Evolutionary conservation across 2,329 filamentous ascomycete species (phyloP), one percentile per base, ranked within the genome.

Genomic region (Peltaster fructicola): DNA sequence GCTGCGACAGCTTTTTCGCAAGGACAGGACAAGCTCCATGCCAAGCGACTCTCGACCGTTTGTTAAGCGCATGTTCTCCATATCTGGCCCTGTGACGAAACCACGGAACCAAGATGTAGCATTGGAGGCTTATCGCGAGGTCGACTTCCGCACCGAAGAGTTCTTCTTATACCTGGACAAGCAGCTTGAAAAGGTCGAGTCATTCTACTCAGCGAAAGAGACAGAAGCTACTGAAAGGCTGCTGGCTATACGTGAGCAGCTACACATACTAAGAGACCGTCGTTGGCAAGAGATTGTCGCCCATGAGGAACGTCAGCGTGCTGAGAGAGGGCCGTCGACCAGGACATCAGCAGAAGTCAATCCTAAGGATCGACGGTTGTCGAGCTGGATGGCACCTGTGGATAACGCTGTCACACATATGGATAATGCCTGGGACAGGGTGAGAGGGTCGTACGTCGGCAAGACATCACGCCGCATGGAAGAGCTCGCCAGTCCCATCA

Each of bases 221-320:
- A 65, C 78, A 14, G 80, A 93, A 45, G 80, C 85, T 0, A 75
- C 70, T 0, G 57, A 73, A 27, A 68, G 84, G 2, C 56, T 93
- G 13, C 55, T 59, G 1, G 49, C 75, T 4, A 59, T 98, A 22
- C 68, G 78, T 20, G 70, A 82, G 25, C 88, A 98, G 47, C 61
- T 98, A 15, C 84, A 91, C 44, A 77, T 90, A 40, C 92, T 95
- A 81, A 68, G 82, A 21, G 81, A 90, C 46, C 68, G 76, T 8
- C 71, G 85, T 12, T 63, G 80, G 14, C 65, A 74, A 25, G 81
- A 93, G 44, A 45, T 70, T 7, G 59, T 81, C 51, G n/a, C n/a
- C n/a, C n/a, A n/a, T n/a, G n/a, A n/a, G n/a, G n/a, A n/a, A n/a
- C n/a, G n/a, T n/a, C n/a, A n/a, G n/a, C n/a, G n/a, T n/a, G n/a